Evolutionary conservation across 805 yeast species (phyloP).

Genomic region (Candida sphagnicola): DNA sequence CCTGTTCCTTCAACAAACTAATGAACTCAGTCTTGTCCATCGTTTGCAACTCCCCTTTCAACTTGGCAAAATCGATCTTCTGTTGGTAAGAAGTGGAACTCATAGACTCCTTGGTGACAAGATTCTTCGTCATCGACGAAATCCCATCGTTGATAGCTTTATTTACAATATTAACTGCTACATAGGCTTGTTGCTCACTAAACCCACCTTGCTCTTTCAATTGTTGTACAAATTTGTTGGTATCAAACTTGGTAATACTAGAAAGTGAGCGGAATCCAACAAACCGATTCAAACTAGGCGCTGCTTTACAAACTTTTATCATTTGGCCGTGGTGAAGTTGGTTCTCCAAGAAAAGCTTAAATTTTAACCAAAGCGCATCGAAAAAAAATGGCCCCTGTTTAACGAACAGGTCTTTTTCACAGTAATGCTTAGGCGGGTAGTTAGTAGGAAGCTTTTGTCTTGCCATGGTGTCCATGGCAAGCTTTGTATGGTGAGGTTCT

Average conservation of each 20-base stretch:
- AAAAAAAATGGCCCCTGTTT: too few species aligned
- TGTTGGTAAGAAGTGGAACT: constrained; percentile 89
- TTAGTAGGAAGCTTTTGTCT: too few species aligned
- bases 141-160: constrained; percentile 80
- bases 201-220: constrained; percentile 68
- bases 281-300: not conserved
- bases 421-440: too few species aligned
- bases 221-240: constrained; percentile 66
- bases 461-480: too few species aligned
- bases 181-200: constrained; percentile 69
- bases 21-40: constrained; percentile 85
- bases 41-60: constrained; percentile 86
- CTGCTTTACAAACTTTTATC: not conserved
- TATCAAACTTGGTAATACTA: constrained; percentile 57
- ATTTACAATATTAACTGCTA: constrained; percentile 70
- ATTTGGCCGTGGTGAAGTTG: too few species aligned
- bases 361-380: too few species aligned
- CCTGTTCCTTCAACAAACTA: constrained; percentile 80
- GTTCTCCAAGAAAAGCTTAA: too few species aligned
- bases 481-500: constrained; percentile 11
- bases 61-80: constrained; percentile 92
- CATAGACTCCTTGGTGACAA: constrained; percentile 82
- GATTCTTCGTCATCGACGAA: constrained; percentile 63
- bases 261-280: constrained; percentile 12
- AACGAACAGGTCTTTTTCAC: too few species aligned